Conservation (phyloP, 2,329 filamentous ascomycete genomes). For the Pyricularia grisea region DNA sequence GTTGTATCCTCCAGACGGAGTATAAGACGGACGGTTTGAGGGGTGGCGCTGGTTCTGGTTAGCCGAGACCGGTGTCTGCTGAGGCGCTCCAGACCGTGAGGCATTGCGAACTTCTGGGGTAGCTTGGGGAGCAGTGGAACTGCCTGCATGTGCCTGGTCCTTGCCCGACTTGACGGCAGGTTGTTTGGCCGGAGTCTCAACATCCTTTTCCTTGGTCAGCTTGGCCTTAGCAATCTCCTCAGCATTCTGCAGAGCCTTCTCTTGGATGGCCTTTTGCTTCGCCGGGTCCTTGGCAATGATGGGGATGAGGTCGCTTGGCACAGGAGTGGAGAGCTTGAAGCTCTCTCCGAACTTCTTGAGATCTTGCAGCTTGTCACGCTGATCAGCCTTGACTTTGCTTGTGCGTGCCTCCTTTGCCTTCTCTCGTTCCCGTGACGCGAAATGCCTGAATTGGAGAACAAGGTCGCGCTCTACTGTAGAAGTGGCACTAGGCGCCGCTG, state of each 20-base stretch:
- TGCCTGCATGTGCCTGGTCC: conserved; percentile 3
- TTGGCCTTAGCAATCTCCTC: conserved; percentile 48
- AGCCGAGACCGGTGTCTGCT: conserved; percentile 20
- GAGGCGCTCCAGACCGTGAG: conserved; percentile 22
- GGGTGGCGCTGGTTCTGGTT: conserved; percentile 43
- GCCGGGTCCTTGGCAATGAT: conserved; percentile 95
- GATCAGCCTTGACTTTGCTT: conserved; percentile 61
- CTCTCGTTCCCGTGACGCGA: conserved; percentile 47
- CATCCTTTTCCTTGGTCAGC: conserved; percentile 42
- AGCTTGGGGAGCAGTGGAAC: conserved; percentile 13
- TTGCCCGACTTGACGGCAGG: conserved; percentile 12
- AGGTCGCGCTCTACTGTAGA: conserved; percentile 54
- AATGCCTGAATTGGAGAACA: conserved; percentile 53
- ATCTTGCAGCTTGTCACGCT: conserved; percentile 87
- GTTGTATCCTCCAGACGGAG: conserved; percentile 2
- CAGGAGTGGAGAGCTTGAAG: conserved; percentile 90
- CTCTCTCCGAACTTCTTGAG: conserved; percentile 88
- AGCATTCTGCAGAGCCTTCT: conserved; percentile 71
- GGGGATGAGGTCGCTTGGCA: conserved; percentile 82
- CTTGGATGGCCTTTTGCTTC: conserved; percentile 89
- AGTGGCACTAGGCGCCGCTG: conserved; percentile 40
- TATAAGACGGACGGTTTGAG: conserved; percentile 30
- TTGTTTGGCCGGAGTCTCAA: conserved; percentile 14
- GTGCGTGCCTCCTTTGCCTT: conserved; percentile 46
- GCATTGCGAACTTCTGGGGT: background rate